Base-by-base conservation (phyloP, 768 basidiomycete species). In the Pisolithus orientalis region DNA sequence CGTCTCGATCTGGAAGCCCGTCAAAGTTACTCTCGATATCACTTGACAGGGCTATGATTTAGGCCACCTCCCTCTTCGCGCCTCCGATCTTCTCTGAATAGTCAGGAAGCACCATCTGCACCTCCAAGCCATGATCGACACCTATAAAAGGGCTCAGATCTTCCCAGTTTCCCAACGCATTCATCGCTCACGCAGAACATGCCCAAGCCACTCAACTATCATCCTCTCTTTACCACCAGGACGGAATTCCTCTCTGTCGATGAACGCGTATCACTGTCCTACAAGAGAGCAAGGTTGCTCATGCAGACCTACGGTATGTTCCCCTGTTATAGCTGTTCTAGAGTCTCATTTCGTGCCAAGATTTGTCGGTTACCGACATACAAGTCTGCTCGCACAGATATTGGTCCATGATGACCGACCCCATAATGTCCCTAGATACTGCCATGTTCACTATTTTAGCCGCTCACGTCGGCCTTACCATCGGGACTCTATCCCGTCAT, bases 351-450 rank as follows among this genome's bases (percentile, higher is more conserved):
- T 32, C 3, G 39, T 25, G 9, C 47, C 10, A 44, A 50, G 54
- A 47, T 32, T 61, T 80, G 50, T 73, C 75, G 24, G 70, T 70
- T 9, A 65, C 66, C 5, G 80, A 82, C 56, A 70, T 83, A 24
- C 72, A 78, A 50, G 65, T 67, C 50, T 77, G 78, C 54, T 74
- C 78, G 14, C 61, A 73, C 0, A 72, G 64, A 45, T 82, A 77
- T 56, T 82, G 81, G 80, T 66, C 69, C 2, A 62, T 82, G 66
- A 75, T 80, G 67, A 75, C 63, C 17, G 79, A 82, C 57, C 80
- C 79, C 1, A 75, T 80, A 34, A 69, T 73, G 55, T 70, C 75
- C 13, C 57, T 76, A 31, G 80, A 82, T 55, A 72, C 73, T 39
- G 77, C 80, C 39, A 74, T 78, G 72, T 76, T 75, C 59, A 80